A percentile compares a stretch with the other conserved stretches of the same genome.
Conservation (phyloP, 2,329 filamentous ascomycete genomes). For the Colletotrichum orbiculare region DNA sequence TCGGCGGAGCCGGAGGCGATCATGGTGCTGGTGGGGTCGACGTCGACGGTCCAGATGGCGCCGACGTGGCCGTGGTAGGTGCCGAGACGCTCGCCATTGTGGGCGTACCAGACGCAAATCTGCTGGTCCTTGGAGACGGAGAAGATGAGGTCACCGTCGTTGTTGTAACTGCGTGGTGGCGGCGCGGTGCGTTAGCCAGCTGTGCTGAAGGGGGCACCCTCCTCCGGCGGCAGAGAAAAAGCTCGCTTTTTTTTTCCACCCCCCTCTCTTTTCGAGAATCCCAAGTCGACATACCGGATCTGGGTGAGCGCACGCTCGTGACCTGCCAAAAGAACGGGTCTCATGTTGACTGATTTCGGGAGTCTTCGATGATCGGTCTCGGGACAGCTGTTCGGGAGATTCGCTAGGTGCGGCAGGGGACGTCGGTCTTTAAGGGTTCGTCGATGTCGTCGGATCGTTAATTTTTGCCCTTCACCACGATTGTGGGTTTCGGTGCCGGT, state of each 20-base stretch:
- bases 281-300: constrained; percentile 73
- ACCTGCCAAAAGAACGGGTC: constrained; percentile 94
- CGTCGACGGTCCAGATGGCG: constrained; percentile 98
- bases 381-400: constrained; percentile 31
- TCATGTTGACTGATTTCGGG: constrained; percentile 72
- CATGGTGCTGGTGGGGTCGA: constrained; percentile 90
- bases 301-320: constrained; percentile 97
- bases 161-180: constrained; percentile 74
- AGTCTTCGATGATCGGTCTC: constrained; percentile 36
- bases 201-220: constrained; percentile 12
- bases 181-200: constrained; percentile 23
- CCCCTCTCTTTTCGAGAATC: constrained; percentile 17
- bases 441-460: constrained; percentile 35
- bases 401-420: constrained; percentile 33
- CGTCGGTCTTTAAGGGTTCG: constrained; percentile 37
- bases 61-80: constrained; percentile 97
- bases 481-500: constrained; percentile 37
- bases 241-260: constrained; percentile 1
- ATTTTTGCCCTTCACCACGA: constrained; percentile 38
- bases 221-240: constrained; percentile 12
- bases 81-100: constrained; percentile 97
- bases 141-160: constrained; percentile 96
- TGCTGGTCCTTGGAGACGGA: constrained; percentile 96
- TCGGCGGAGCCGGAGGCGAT: constrained; percentile 96
- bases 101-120: constrained; percentile 95